phyloP scores from a whole-genome alignment of 805 yeast genomes.

The Saturnispora hagleri region DNA sequence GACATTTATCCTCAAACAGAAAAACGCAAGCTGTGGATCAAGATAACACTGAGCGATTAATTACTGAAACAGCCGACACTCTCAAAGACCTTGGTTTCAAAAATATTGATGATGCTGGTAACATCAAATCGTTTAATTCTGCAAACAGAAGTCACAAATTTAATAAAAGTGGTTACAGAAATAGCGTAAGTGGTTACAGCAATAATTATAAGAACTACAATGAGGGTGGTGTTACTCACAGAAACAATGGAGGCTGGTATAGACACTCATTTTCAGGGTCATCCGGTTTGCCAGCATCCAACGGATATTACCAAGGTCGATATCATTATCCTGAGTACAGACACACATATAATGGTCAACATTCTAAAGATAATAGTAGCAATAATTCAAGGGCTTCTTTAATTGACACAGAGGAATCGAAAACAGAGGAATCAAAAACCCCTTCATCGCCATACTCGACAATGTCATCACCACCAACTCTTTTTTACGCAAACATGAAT shows the following conservation, averaged over 20 bases:
- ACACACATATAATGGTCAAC: background rate
- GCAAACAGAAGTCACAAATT: background rate
- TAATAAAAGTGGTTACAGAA: background rate
- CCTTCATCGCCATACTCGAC: background rate
- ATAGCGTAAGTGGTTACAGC: background rate
- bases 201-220: background rate
- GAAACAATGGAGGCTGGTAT: conserved; percentile 1
- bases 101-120: background rate
- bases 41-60: background rate
- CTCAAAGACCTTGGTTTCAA: background rate
- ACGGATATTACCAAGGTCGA: background rate
- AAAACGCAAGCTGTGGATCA: background rate
- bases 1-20: background rate
- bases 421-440: background rate
- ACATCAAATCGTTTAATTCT: background rate
- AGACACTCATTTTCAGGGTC: conserved; percentile 3
- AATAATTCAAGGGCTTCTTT: background rate
- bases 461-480: background rate
- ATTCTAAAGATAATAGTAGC: background rate
- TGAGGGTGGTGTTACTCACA: background rate
- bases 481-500: background rate
- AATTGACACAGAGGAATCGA: background rate
- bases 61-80: background rate
- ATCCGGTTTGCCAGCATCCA: background rate
- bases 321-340: background rate